Conservation (phyloP, 257 asterid species). For the Rubia yunnanensis region DNA sequence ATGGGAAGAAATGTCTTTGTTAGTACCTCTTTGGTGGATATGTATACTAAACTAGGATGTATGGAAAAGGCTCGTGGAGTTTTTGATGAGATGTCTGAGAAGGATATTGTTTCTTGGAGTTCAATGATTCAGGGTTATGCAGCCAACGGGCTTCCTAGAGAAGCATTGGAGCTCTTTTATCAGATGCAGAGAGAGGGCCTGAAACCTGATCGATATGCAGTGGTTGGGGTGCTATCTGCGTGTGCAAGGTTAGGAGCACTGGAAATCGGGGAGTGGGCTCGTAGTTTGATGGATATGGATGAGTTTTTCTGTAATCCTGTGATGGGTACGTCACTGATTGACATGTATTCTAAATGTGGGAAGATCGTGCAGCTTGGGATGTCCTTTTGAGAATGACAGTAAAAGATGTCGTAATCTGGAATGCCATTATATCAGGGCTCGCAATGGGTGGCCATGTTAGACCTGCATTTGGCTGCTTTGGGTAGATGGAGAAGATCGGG, state of each 20-base stretch:
- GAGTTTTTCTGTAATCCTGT: slow-evolving; percentile 31
- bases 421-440: slow-evolving; percentile 32
- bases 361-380: slow-evolving; percentile 29
- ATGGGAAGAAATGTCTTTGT: slow-evolving; percentile 36
- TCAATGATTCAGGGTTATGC: slow-evolving; percentile 43
- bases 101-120: slow-evolving; percentile 41
- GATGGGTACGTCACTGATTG: slow-evolving; percentile 36
- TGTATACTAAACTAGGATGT: slow-evolving; percentile 37
- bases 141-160: slow-evolving; percentile 34
- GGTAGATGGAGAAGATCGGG: slow-evolving; percentile 27
- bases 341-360: slow-evolving; percentile 41
- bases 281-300: slow-evolving; percentile 23
- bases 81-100: slow-evolving; percentile 37
- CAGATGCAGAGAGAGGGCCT: slow-evolving; percentile 19
- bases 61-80: slow-evolving; percentile 31
- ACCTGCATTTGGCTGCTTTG: slow-evolving; percentile 34
- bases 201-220: slow-evolving; percentile 30
- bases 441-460: slow-evolving; percentile 38
- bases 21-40: slow-evolving; percentile 30
- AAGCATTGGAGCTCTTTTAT: slow-evolving; percentile 32
- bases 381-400: slow-evolving; percentile 24
- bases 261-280: slow-evolving; percentile 37
- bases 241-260: slow-evolving; percentile 40
- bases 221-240: slow-evolving; percentile 49
- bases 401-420: slow-evolving; percentile 37